phyloP scores from a whole-genome alignment of 139 green algal genomes.

The Chlamydomonas eustigma region DNA sequence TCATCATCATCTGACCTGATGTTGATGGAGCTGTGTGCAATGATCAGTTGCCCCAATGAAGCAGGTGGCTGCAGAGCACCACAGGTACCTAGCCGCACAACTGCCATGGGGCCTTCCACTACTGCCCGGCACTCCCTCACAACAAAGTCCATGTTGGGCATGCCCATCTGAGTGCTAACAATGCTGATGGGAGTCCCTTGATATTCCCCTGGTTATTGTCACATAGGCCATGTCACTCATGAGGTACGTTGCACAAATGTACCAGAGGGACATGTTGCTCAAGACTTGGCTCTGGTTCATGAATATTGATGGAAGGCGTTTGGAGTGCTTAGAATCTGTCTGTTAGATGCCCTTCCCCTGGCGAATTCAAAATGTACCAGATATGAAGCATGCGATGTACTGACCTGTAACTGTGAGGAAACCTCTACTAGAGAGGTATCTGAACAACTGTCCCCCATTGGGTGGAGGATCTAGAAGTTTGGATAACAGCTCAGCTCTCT shows the following conservation, averaged over 20 bases:
- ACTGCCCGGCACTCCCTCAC: constrained; percentile 51
- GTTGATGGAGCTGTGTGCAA: constrained; percentile 52
- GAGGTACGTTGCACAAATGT: too few relatives aligned
- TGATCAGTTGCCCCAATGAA: constrained; percentile 55
- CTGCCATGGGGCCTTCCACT: constrained; percentile 58
- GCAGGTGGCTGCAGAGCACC: constrained; percentile 58
- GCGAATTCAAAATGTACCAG: too few relatives aligned
- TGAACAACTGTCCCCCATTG: constrained; percentile 37
- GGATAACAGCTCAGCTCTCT: constrained; percentile 53
- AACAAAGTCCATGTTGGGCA: constrained; percentile 60
- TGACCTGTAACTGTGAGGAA: constrained; percentile 51
- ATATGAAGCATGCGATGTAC: too few relatives aligned
- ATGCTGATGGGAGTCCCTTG: constrained; percentile 57
- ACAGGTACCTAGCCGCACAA: constrained; percentile 73
- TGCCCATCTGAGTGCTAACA: constrained; percentile 69
- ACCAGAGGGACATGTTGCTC: too few relatives aligned
- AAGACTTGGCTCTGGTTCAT: too few relatives aligned
- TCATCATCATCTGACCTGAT: constrained; percentile 33
- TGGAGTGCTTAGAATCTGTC: too few relatives aligned
- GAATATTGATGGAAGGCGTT: too few relatives aligned
- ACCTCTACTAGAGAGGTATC: constrained; percentile 53
- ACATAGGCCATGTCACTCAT: too few relatives aligned
- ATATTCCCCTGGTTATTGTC: constrained; percentile 56
- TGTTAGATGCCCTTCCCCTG: too few relatives aligned
- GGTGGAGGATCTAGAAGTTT: constrained; percentile 45